Evolutionary conservation across 202 grass and related monocot genomes (phyloP).

Genomic region (Elaeis oleifera): DNA sequence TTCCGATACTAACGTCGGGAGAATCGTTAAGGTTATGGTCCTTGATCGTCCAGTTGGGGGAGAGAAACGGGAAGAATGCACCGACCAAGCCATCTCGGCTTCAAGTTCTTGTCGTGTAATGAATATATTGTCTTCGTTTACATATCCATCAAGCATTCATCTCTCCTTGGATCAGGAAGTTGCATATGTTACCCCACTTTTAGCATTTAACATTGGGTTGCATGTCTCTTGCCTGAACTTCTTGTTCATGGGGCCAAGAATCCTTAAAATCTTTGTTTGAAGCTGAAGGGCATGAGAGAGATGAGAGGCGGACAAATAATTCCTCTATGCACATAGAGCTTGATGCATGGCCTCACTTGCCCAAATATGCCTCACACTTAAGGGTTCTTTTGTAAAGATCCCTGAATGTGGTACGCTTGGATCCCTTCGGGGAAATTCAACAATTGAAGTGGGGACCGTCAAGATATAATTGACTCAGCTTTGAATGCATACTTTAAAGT

Average conservation of each 20-base stretch:
- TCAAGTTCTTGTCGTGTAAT: constrained; percentile 35
- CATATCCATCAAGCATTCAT: constrained; percentile 25
- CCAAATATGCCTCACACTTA: constrained; percentile 70
- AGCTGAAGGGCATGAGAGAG: constrained; percentile 10
- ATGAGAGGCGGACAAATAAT: constrained; percentile 16
- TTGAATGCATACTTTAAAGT: constrained; percentile 71
- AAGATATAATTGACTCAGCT: constrained; percentile 73
- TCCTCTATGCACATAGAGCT: constrained; percentile 51
- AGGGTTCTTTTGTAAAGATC: constrained; percentile 77
- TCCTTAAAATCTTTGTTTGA: constrained; percentile 46
- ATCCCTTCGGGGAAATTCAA: constrained; percentile 65
- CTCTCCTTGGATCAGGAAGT: constrained; percentile 32
- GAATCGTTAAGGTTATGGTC: constrained; percentile 65
- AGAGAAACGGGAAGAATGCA: constrained; percentile 18
- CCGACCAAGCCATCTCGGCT: constrained; percentile 5
- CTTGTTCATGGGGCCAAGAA: constrained; percentile 41
- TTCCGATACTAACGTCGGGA: constrained; percentile 62
- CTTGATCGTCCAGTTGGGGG: constrained; percentile 33
- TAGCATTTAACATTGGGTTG: constrained; percentile 84
- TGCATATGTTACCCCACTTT: constrained; percentile 66
- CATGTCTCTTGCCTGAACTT: constrained; percentile 68
- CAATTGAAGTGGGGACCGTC: constrained; percentile 54
- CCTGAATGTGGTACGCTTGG: constrained; percentile 80
- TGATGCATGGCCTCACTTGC: constrained; percentile 55
- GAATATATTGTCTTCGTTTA: constrained; percentile 47